Evolutionary conservation across 2,329 filamentous ascomycete species (phyloP), one percentile per base, ranked within the genome.

Genomic region (Colletotrichum sansevieriae): DNA sequence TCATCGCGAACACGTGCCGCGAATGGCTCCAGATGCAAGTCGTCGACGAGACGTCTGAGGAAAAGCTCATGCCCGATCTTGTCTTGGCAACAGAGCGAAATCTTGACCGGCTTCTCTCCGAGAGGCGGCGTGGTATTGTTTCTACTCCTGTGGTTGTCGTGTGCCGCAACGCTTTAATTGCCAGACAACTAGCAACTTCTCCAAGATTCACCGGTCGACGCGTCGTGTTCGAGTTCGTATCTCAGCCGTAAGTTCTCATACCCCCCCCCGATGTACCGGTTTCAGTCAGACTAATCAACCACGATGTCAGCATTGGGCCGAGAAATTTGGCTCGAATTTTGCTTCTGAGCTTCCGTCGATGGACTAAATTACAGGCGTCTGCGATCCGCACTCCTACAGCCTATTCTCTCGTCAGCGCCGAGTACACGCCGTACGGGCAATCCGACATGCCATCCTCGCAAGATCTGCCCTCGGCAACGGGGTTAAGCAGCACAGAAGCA

Each of bases 301-400:
- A 29, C 29, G 29, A 3, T 9, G 20, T 7, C 37, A 80, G 78
- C 3, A 71, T 78, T 4, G 79, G 79, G 0, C 78, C 79, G 6
- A 78, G 78, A 18, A 81, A 80, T 64, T 72, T 81, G 0, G 77
- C 78, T 13, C 77, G 77, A 20, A 73, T 77, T 2, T 72, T 81
- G 20, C 66, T 74, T 3, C 66, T 75, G 0, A 75, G 72, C 9
- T 72, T 75, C 8, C 71, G 68, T 9, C 71, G 75, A 8, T 78
- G 76, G 77, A 76, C 37, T 1, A 65, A 43, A 18, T 7, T 62
- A 1, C 67, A 70, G 15, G 37, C 63, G 2, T 44, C 54, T 1
- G 63, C 4, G 3, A 61, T 66, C 2, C 43, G 4, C 1, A 69
- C 66, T 0, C 62, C 62, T 0, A 69, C 66, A 0, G 55, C 20